Base-by-base conservation (phyloP, 768 basidiomycete genomes). In the Obba rivulosa region DNA sequence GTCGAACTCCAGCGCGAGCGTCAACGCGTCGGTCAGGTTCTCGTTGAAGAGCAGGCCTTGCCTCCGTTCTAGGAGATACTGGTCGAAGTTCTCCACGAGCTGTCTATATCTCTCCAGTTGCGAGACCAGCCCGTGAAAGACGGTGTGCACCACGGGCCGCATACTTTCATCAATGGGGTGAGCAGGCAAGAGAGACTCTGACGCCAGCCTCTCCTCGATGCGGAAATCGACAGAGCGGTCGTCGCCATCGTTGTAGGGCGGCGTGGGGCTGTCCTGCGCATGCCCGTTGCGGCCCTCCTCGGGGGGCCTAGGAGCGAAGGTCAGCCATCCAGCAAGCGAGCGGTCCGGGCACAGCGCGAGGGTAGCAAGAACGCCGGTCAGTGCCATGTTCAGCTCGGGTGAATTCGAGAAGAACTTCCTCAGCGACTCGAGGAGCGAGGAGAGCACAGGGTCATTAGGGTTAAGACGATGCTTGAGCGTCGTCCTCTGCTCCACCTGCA, bases 11-110 rank as follows among this genome's bases (percentile, higher is more conserved):
- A 92, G 69, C 13, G 73, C 76, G 40, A 92, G 70, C 39, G 76
- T 85, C 49, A 97, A 71, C 3, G 94, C 94, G 58, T 97, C 95
- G 7, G 83, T 87, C 31, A 96, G 69, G 62, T 93, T 93, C 67
- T 96, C 93, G 3, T 87, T 86, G 65, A 95, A 96, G 16, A 95
- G 68, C 8, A 98, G 73, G 2, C 93, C 94, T 60, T 86, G 87
- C 16, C 95, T 78, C 31, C 95, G 79, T 66, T 98, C 91, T 2
- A 81, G 64, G 2, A 98, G 78, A 59, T 80, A 89, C 60, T 77
- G 78, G 69, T 97, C 92, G 60, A 97, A 96, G 40, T 84, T 70
- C 18, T 84, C 76, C 23, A 95, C 82, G 17, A 75, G 62, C 35
- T 77, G 72, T 7, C 92, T 83, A 68, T 93, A 93, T 39, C 78